Conservation (phyloP, 345 rosid genomes). For the Salix koriyanagi region DNA sequence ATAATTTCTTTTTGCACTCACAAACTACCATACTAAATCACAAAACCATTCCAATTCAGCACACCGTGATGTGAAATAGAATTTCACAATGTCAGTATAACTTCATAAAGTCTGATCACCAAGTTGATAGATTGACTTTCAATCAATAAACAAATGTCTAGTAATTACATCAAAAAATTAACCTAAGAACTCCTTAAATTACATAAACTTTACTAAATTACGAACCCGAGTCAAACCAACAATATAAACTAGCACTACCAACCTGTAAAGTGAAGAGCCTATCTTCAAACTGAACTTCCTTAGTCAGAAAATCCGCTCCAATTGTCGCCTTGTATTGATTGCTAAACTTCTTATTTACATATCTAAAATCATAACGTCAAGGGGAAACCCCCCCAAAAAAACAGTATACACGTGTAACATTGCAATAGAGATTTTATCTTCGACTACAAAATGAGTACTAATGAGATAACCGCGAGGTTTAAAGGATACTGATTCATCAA, state of each 20-base stretch:
- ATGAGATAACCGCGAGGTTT: background rate
- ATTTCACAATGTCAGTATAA: background rate
- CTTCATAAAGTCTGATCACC: background rate
- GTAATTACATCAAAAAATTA: background rate
- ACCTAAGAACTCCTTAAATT: background rate
- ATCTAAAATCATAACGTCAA: slow-evolving; percentile 17
- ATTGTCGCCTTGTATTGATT: slow-evolving; percentile 31
- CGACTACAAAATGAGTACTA: background rate
- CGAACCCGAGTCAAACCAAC: background rate
- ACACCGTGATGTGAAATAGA: background rate
- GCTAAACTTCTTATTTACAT: slow-evolving; percentile 30
- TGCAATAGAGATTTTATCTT: background rate
- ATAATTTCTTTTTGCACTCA: background rate
- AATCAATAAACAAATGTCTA: background rate
- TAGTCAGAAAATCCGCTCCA: slow-evolving; percentile 32
- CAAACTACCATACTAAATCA: background rate
- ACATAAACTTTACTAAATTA: background rate
- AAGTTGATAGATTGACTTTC: background rate
- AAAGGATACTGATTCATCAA: slow-evolving; percentile 34
- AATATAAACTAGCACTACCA: background rate
- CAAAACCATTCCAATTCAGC: background rate
- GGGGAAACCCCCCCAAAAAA: background rate
- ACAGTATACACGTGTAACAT: background rate
- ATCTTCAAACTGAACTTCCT: slow-evolving; percentile 31
- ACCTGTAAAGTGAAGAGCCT: slow-evolving; percentile 33